Evolutionary conservation across 495 filamentous ascomycete genomes (phyloP).

Genomic region (Penicillium ochrochloron): DNA sequence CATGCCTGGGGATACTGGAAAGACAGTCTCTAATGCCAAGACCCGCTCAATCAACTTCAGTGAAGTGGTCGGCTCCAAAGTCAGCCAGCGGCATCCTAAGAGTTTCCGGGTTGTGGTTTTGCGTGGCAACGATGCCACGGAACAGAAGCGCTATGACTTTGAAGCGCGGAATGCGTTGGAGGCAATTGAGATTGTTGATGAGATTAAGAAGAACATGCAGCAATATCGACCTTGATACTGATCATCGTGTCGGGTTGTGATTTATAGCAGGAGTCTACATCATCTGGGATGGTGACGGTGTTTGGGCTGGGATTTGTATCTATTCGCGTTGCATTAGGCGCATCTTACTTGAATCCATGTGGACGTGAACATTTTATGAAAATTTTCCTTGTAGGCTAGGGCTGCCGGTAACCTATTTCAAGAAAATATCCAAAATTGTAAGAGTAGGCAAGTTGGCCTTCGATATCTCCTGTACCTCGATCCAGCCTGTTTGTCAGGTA

Average conservation of each 20-base stretch:
- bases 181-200: constrained; percentile 86
- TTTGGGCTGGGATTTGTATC: constrained; percentile 11
- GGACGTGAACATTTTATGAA: neutral
- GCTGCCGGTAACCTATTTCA: neutral
- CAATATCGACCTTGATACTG: constrained; percentile 49
- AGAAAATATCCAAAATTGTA: too few relatives aligned
- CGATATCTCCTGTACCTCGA: too few relatives aligned
- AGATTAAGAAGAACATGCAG: constrained; percentile 71
- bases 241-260: neutral
- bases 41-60: constrained; percentile 90
- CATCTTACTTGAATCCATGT: neutral
- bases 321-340: constrained; percentile 10
- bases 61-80: constrained; percentile 91
- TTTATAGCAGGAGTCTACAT: neutral
- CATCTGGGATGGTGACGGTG: neutral
- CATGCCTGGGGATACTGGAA: constrained; percentile 70
- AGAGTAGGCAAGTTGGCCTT: too few relatives aligned
- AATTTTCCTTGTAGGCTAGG: neutral
- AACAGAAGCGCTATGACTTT: constrained; percentile 96
- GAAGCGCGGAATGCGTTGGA: constrained; percentile 79
- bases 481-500: too few relatives aligned
- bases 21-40: constrained; percentile 65
- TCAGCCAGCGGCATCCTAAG: constrained; percentile 85
- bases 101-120: constrained; percentile 89
- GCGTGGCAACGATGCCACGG: constrained; percentile 66